Evolutionary conservation across 306 rosid species (phyloP).

Genomic region (Boehmeria nivea): DNA sequence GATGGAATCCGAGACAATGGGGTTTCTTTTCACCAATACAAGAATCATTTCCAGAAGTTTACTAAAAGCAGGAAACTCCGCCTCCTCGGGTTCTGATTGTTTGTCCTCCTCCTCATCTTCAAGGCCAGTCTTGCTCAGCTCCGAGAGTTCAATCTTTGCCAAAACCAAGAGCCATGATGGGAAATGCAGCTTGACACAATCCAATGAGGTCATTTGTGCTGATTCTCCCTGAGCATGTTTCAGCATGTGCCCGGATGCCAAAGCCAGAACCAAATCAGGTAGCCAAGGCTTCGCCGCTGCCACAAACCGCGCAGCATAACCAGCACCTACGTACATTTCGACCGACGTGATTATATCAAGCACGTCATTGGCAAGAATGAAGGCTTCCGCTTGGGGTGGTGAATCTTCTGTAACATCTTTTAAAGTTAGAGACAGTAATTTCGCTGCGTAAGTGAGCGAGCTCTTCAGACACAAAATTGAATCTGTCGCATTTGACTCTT

Average conservation of each 20-base stretch:
- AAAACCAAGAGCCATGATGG: conserved; percentile 61
- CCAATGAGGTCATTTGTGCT: conserved; percentile 20
- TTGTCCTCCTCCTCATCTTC: conserved; percentile 39
- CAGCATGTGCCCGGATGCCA: conserved; percentile 45
- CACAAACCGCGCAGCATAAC: conserved; percentile 53
- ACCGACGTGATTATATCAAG: conserved; percentile 54
- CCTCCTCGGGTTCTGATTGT: conserved; percentile 24
- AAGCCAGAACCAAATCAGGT: conserved; percentile 74
- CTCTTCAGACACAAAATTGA: conserved; percentile 53
- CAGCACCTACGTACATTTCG: conserved; percentile 58
- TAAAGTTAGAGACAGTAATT: conserved; percentile 48
- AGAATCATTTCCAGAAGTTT: conserved; percentile 46
- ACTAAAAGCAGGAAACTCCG: conserved; percentile 42
- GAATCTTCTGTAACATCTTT: conserved; percentile 40
- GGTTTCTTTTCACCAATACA: conserved; percentile 43
- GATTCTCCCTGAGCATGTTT: conserved; percentile 29
- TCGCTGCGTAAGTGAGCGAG: conserved; percentile 71
- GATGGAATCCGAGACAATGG: conserved; percentile 44
- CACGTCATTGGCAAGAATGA: conserved; percentile 58
- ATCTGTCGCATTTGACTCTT: conserved; percentile 53
- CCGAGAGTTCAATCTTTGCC: conserved; percentile 49
- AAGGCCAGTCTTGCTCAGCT: conserved; percentile 19
- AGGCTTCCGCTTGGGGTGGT: conserved; percentile 27
- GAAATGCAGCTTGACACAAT: conserved; percentile 37
- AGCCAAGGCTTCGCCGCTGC: conserved; percentile 75